phyloP scores from a whole-genome alignment of 2,329 filamentous ascomycete species.

The Clonostachys chloroleuca region DNA sequence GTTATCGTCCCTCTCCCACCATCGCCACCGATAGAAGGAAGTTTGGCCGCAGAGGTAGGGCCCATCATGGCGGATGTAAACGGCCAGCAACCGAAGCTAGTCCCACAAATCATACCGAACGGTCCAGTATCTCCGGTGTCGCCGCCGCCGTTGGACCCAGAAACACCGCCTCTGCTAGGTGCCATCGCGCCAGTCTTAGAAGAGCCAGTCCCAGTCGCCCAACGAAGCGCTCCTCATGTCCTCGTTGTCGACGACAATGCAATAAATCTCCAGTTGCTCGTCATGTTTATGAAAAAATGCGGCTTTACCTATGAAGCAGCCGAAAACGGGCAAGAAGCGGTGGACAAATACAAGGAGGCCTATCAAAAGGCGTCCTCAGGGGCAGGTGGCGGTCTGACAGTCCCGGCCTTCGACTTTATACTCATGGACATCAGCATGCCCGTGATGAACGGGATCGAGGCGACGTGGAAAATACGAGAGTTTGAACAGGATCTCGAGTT shows the following conservation, averaged over 20 bases:
- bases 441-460: constrained; percentile 44
- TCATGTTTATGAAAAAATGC: constrained; percentile 34
- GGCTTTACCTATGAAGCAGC: constrained; percentile 35
- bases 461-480: constrained; percentile 41
- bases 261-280: constrained; percentile 34
- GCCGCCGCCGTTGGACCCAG: constrained; percentile 2
- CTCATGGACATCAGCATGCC: constrained; percentile 52
- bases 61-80: too few relatives aligned
- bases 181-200: not conserved
- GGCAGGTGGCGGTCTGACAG: not conserved
- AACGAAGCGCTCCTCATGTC: not conserved
- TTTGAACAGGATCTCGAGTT: constrained; percentile 36
- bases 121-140: not conserved
- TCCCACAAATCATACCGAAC: too few relatives aligned
- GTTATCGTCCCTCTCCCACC: too few relatives aligned
- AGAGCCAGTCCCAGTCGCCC: not conserved
- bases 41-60: too few relatives aligned
- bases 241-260: constrained; percentile 36
- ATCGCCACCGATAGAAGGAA: too few relatives aligned
- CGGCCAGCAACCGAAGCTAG: too few relatives aligned
- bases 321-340: constrained; percentile 39
- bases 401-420: constrained; percentile 21
- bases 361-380: constrained; percentile 2
- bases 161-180: not conserved
- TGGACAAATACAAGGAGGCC: constrained; percentile 32